Percentiles rank a stretch among this genome's conserved stretches.
These are phyloP conservation scores for Cicer bijugum DNA, from an alignment of 306 rosid species.

Conservation along the genomic window DNA sequence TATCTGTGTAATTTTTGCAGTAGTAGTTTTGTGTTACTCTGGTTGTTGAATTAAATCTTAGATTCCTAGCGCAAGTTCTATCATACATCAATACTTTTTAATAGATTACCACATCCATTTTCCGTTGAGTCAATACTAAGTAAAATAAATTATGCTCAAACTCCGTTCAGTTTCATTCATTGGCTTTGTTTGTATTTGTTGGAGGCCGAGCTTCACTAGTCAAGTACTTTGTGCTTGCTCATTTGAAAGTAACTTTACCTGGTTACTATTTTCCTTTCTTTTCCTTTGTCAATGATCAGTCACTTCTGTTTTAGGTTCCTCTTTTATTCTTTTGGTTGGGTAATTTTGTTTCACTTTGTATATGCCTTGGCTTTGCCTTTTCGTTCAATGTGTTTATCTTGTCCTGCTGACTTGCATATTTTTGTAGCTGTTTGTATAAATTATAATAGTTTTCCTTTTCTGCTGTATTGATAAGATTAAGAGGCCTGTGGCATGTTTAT, in stretches of 20 bases:
- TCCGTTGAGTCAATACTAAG: not conserved
- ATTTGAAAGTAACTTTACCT: not conserved
- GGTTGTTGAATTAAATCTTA: no score
- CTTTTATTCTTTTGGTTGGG: not conserved
- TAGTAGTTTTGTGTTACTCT: no score
- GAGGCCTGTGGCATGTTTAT: not conserved
- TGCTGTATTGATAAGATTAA: not conserved
- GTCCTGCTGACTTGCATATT: not conserved
- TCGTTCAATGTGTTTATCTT: no score
- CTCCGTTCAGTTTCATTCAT: not conserved
- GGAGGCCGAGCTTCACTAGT: not conserved
- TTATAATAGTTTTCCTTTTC: constrained; percentile 4
- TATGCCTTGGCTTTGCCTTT: not conserved
- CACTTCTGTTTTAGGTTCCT: not conserved
- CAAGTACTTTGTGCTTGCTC: not conserved
- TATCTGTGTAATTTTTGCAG: not conserved
- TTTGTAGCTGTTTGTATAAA: not conserved
- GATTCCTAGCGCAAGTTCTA: no score
- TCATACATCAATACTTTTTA: not conserved
- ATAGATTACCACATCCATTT: not conserved
- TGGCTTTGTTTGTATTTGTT: not conserved
- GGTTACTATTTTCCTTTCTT: not conserved
- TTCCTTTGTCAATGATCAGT: not conserved
- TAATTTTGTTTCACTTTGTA: not conserved
- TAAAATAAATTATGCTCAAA: not conserved